phyloP scores from a whole-genome alignment of 192 early-diverging fungal species.

The Coemansia reversa region DNA sequence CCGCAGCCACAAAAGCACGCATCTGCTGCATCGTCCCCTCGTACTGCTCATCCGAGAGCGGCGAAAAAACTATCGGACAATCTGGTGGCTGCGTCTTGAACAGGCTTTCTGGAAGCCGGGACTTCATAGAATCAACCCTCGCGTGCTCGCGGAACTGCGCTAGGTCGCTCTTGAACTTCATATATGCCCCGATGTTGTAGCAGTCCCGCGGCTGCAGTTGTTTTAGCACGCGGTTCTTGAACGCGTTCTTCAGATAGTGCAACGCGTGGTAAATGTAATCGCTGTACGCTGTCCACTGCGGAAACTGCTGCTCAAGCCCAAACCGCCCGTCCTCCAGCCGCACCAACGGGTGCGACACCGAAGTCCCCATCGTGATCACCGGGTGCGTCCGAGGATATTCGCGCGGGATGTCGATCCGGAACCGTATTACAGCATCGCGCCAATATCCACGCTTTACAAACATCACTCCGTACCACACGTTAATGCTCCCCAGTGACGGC shows the following conservation, averaged over 20 bases:
- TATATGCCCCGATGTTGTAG: slow-evolving; percentile 48
- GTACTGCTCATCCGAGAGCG: slow-evolving; percentile 41
- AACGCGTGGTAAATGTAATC: slow-evolving; percentile 84
- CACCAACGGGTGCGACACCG: slow-evolving; percentile 85
- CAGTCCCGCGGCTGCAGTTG: slow-evolving; percentile 47
- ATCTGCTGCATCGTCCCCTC: slow-evolving; percentile 36
- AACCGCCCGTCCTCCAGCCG: slow-evolving; percentile 65
- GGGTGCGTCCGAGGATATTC: slow-evolving; percentile 77
- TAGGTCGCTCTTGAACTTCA: slow-evolving; percentile 49
- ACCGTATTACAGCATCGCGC: slow-evolving; percentile 85
- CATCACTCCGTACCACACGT: slow-evolving; percentile 82
- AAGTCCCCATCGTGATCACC: slow-evolving; percentile 67
- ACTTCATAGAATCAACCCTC: slow-evolving; percentile 36
- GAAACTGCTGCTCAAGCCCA: slow-evolving; percentile 74
- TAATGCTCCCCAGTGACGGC: slow-evolving; percentile 56
- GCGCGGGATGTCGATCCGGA: slow-evolving; percentile 73
- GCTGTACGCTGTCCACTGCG: slow-evolving; percentile 76
- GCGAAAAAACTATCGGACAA: slow-evolving; percentile 52
- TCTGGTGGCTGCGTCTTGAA: slow-evolving; percentile 38
- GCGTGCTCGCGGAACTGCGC: slow-evolving; percentile 46
- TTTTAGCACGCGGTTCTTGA: slow-evolving; percentile 75
- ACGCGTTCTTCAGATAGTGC: slow-evolving; percentile 83
- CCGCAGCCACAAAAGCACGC: not conserved
- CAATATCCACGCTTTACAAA: slow-evolving; percentile 92
- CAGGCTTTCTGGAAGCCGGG: slow-evolving; percentile 33